Percentiles rank a stretch among this genome's conserved stretches.
Conservation (phyloP, 805 yeast species). For the Saccharomycopsis sp. region DNA sequence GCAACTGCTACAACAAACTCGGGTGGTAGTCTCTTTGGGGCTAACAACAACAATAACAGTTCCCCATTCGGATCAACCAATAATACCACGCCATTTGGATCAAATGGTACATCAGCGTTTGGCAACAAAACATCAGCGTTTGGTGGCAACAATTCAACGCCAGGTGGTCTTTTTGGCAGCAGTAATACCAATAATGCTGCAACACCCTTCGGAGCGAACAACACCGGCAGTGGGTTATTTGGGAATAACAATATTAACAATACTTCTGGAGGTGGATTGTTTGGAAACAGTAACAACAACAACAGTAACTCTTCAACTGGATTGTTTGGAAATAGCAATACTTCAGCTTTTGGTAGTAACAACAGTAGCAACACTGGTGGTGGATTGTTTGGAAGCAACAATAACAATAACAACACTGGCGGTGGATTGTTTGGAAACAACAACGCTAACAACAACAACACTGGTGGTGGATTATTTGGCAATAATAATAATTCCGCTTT, state of each 20-base stretch:
- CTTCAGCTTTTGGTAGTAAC: conserved; percentile 21
- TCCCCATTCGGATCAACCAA: conserved; percentile 7
- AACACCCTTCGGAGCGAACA: too few relatives aligned
- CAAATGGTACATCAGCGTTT: conserved; percentile 2
- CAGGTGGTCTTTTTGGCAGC: conserved; percentile 26
- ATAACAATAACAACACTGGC: conserved; percentile 20
- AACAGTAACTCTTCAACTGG: conserved; percentile 23
- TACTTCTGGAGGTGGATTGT: conserved; percentile 27
- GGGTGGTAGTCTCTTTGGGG: conserved; percentile 27
- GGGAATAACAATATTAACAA: conserved; percentile 25
- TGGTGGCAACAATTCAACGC: too few relatives aligned
- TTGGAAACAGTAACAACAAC: conserved; percentile 25
- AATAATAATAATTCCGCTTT: conserved; percentile 29
- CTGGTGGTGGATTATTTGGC: conserved; percentile 35
- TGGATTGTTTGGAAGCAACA: conserved; percentile 25
- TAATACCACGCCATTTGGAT: conserved; percentile 24
- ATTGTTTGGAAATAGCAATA: conserved; percentile 24
- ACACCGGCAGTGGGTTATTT: conserved; percentile 27
- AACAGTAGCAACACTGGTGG: conserved; percentile 22
- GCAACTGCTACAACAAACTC: too few relatives aligned
- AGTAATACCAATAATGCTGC: conserved; percentile 21
- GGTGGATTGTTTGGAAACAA: conserved; percentile 29
- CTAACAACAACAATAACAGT: conserved; percentile 16
- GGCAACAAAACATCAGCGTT: too few relatives aligned
- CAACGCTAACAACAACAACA: conserved; percentile 23